phyloP scores from a whole-genome alignment of 345 rosid species.

The Eucalyptus viminalis region DNA sequence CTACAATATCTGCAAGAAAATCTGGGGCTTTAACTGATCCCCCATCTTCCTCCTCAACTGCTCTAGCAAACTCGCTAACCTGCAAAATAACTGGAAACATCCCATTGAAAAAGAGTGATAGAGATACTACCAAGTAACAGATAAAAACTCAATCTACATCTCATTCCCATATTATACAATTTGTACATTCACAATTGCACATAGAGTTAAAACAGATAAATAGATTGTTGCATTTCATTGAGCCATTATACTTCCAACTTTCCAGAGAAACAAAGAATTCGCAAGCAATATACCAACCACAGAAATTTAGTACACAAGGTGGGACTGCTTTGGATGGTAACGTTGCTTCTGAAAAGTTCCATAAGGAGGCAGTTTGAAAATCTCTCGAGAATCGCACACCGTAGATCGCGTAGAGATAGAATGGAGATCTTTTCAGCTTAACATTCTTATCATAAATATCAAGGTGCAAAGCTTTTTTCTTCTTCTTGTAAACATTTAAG shows the following conservation, averaged over 20 bases:
- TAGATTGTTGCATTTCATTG: neutral
- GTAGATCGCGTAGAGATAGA: neutral
- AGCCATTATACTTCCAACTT: neutral
- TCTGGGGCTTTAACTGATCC: slow-evolving; percentile 71
- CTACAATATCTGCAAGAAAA: slow-evolving; percentile 66
- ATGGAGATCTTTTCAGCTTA: neutral
- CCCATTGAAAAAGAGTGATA: neutral
- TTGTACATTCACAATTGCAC: neutral
- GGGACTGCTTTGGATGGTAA: neutral
- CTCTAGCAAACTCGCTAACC: slow-evolving; percentile 49
- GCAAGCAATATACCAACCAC: neutral
- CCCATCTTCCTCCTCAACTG: slow-evolving; percentile 48
- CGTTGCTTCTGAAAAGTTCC: neutral
- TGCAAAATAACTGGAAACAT: neutral
- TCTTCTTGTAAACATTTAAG: neutral
- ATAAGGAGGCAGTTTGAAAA: neutral
- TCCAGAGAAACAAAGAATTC: neutral
- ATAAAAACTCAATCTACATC: neutral
- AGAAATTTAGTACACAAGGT: neutral
- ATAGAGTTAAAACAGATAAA: neutral
- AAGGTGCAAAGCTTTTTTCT: neutral
- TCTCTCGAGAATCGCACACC: neutral
- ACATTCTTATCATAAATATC: neutral
- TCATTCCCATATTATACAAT: neutral
- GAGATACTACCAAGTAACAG: neutral